Evolutionary conservation across 257 asterid genomes (phyloP), one percentile per base, ranked within the genome.

Genomic region (Paraleonurus japonicus): DNA sequence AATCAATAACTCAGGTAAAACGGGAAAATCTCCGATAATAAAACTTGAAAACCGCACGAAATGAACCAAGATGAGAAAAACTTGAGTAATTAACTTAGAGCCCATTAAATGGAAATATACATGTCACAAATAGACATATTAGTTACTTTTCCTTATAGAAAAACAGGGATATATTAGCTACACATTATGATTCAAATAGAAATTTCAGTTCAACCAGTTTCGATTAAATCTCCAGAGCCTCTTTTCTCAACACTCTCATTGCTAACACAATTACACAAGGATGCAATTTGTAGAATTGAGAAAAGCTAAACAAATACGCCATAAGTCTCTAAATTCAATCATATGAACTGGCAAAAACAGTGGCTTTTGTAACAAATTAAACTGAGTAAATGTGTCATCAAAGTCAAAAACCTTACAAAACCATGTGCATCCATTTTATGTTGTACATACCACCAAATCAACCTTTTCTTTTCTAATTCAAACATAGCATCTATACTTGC

Each of bases 121-220:
- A n/a, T 3, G 13, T 24, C 10, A 35, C 53, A 9, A 20, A 39
- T 3, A 13, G 48, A 41, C n/a, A 41, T 11, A 41, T 11, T 2
- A 41, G 48, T 37, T n/a, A n/a, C 1, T 1, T 5, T 37, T 37
- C 6, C 45, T 37, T 37, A 37, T 37, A 10, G 12, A 32, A 19
- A 41, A 39, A 64, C 15, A 10, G 33, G 0, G 39, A 32, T 32
- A 16, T 32, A 5, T 23, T 2, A 47, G 12, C 39, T 41, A 39
- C 53, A 65, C 2, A 23, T 47, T 51, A 30, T 30, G 50, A 67
- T 50, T 39, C 76, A 59, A 60, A 70, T 9, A 58, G 43, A 61
- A 43, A 22, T 69, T 15, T 17, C 24, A 9, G 51, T 28, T 51
- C 0, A 17, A 16, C 3, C 16, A 50, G 7, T 23, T 54, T 12